Conservation (phyloP, 2,329 filamentous ascomycete species). For the Peltaster fructicola region DNA sequence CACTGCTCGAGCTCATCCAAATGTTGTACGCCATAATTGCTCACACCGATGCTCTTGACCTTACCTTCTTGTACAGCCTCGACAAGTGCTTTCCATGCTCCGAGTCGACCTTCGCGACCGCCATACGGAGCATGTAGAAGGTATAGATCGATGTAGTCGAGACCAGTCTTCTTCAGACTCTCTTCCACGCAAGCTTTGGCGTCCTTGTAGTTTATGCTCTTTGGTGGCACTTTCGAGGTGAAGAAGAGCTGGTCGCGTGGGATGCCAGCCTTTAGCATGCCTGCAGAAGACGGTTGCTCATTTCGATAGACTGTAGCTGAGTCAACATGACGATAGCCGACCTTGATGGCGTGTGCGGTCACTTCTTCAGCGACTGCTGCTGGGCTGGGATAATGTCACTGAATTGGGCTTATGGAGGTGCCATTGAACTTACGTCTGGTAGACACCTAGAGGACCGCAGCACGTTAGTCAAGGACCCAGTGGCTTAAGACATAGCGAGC, state of each 20-base stretch:
- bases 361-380: constrained; percentile 39
- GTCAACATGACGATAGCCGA: constrained; percentile 44
- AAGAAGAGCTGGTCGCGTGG: constrained; percentile 42
- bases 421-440: constrained; percentile 15
- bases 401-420: constrained; percentile 2
- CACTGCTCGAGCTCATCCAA: constrained; percentile 35
- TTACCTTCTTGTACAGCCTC: constrained; percentile 35
- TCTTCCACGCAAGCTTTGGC: constrained; percentile 46
- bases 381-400: constrained; percentile 25
- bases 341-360: constrained; percentile 36
- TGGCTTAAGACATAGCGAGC: background rate
- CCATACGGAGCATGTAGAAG: constrained; percentile 37
- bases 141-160: constrained; percentile 28
- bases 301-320: constrained; percentile 41
- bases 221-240: constrained; percentile 41
- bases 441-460: constrained; percentile 13
- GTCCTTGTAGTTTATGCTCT: constrained; percentile 41
- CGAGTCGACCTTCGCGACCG: constrained; percentile 30
- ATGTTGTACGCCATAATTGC: constrained; percentile 38
- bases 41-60: constrained; percentile 35
- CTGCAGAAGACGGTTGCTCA: constrained; percentile 35
- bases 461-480: background rate
- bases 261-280: constrained; percentile 34
- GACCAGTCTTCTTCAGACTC: constrained; percentile 42
- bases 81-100: constrained; percentile 36